Conservation (phyloP, 495 filamentous ascomycete genomes). For the Letharia columbiana region DNA sequence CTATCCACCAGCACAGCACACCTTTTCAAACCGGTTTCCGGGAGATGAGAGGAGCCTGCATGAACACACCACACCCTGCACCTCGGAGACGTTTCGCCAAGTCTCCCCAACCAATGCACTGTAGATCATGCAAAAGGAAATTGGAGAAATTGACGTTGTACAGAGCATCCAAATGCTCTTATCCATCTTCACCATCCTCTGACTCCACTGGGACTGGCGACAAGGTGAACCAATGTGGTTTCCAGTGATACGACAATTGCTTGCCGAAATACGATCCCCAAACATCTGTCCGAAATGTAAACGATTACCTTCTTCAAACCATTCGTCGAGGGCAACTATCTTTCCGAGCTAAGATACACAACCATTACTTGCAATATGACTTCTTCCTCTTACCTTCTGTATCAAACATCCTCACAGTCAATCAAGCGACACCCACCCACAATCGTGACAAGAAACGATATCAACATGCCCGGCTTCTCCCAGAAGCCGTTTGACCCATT, state of each 20-base stretch:
- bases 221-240: background rate
- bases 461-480: slow-evolving; percentile 12
- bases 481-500: slow-evolving; percentile 9
- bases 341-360: slow-evolving; percentile 4
- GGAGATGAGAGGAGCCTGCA: slow-evolving; percentile 1
- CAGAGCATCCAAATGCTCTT: background rate
- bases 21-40: background rate
- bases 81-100: background rate
- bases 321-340: slow-evolving; percentile 6
- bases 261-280: background rate
- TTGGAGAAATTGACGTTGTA: slow-evolving; percentile 2
- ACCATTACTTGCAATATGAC: background rate
- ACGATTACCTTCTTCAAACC: background rate
- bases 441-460: background rate
- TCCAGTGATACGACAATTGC: background rate
- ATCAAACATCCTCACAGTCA: background rate
- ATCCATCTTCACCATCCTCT: background rate
- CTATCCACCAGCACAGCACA: background rate
- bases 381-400: slow-evolving; percentile 1
- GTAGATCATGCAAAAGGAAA: slow-evolving; percentile 6
- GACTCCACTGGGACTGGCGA: background rate
- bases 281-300: background rate
- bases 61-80: slow-evolving; percentile 1
- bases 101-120: background rate
- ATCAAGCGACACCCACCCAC: background rate